Evolutionary conservation across 2,329 filamentous ascomycete genomes (phyloP), one percentile per base, ranked within the genome.

Genomic region (Colletotrichum sublineola): DNA sequence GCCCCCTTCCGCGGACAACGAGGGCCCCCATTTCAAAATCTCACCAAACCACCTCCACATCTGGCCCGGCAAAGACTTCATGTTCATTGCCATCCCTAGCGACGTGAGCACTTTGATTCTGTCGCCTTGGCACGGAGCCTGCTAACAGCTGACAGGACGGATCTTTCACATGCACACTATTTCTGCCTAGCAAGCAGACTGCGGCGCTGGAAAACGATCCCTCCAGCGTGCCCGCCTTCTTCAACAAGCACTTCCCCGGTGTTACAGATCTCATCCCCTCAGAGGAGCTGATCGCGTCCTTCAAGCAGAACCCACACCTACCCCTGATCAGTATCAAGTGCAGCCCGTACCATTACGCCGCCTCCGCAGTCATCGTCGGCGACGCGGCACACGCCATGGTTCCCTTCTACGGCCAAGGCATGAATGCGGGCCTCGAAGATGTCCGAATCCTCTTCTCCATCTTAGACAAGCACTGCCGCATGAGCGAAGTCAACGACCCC

Each of bases 331-430:
- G 90, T 80, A 93, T 99, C 79, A 98, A 97, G 82, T 98, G 95
- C 84, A 89, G 89, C 24, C 96, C 96, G 0, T 94, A 98, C 82
- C 94, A 97, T 84, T 94, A 90, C 83, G 86, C 84, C 62, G 90
- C 90, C 33, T 93, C 91, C 0, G 94, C 89, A 42, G 94, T 97
- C 72, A 94, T 99, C 61, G 80, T 99, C 46, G 96, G 96, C 71
- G 96, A 99, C 80, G 95, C 96, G 9, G 95, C 96, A 0, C 96
- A 99, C 80, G 96, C 97, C 69, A 98, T 99, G 92, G 95, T 99
- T 0, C 96, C 96, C 0, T 99, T 99, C 82, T 99, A 98, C 81
- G 96, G 96, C 0, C 96, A 99, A 81, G 96, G 96, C 48, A 97
- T 99, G 91, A 99, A 99, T 79, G 93, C 96, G 0, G 96, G 96